These are phyloP conservation scores for Choanephora cucurbitarum DNA, from an alignment of 371 early-diverging fungal species.

Conservation along the genomic window DNA sequence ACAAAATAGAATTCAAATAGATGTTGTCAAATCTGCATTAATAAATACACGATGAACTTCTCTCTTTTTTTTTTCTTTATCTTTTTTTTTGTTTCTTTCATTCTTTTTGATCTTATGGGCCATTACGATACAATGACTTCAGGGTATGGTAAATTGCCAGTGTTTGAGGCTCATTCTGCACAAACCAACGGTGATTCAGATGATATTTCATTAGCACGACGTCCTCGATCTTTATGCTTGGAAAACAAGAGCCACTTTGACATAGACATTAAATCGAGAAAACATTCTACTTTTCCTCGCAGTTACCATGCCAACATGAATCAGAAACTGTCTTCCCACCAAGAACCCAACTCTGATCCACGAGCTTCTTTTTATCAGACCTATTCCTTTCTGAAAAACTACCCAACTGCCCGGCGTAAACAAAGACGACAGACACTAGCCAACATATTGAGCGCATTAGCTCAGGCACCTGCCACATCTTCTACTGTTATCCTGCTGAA, in stretches of 20 bases:
- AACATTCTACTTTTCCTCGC: neutral
- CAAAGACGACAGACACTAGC: constrained; percentile 16
- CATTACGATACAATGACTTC: constrained; percentile 12
- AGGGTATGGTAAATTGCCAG: neutral
- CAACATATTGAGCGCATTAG: constrained; percentile 1
- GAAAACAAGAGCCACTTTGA: neutral
- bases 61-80: neutral
- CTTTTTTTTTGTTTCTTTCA: neutral
- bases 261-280: neutral
- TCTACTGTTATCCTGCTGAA: too few relatives aligned
- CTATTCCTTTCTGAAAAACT: neutral
- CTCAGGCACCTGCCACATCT: constrained; percentile 2
- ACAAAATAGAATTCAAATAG: too few relatives aligned
- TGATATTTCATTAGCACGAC: constrained; percentile 6
- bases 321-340: neutral
- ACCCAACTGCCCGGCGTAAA: neutral
- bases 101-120: constrained; percentile 6
- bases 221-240: neutral
- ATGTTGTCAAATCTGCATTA: constrained; percentile 5
- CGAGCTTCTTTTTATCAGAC: neutral
- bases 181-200: constrained; percentile 21
- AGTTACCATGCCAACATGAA: neutral
- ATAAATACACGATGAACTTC: neutral
- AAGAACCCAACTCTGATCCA: neutral
- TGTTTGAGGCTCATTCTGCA: constrained; percentile 24